A percentile compares a stretch with the other conserved stretches of the same genome.
Conservation (phyloP, 164 flowering plant species). For the Chloranthus sessilifolius region DNA sequence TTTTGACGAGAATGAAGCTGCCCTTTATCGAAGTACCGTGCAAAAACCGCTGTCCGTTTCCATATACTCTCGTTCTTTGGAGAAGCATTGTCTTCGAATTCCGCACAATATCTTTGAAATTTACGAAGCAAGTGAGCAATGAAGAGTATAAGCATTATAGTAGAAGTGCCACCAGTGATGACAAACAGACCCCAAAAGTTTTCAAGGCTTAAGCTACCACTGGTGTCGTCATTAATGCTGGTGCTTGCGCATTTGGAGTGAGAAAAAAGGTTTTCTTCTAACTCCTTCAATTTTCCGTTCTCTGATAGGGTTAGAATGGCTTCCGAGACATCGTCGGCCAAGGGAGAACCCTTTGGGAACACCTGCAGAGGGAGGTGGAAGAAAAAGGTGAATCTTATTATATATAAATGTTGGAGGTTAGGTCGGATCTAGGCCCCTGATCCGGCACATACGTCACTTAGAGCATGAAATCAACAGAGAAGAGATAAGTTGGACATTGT, state of each 20-base stretch:
- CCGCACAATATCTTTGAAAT: not conserved
- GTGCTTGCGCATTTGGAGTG: constrained; percentile 1
- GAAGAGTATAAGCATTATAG: not conserved
- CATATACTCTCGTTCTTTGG: not conserved
- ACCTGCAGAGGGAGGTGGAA: not conserved
- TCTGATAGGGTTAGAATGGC: constrained; percentile 1
- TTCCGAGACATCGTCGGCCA: not conserved
- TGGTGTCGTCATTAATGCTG: no score
- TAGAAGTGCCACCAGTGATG: constrained; percentile 4
- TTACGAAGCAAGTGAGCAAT: not conserved
- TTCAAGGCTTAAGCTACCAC: not conserved
- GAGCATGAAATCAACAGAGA: no score
- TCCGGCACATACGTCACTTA: no score
- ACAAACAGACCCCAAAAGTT: constrained; percentile 4
- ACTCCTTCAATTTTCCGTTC: not conserved
- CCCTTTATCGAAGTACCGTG: not conserved
- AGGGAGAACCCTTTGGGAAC: not conserved
- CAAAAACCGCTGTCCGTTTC: not conserved
- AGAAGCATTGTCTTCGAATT: not conserved
- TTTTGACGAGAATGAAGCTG: no score
- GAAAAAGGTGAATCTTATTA: not conserved
- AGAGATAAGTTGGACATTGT: no score
- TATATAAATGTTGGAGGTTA: no score
- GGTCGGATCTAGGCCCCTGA: no score
- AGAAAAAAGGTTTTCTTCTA: not conserved